Base-by-base conservation (phyloP, 306 rosid species). In the Cotoneaster glaucophyllus region DNA sequence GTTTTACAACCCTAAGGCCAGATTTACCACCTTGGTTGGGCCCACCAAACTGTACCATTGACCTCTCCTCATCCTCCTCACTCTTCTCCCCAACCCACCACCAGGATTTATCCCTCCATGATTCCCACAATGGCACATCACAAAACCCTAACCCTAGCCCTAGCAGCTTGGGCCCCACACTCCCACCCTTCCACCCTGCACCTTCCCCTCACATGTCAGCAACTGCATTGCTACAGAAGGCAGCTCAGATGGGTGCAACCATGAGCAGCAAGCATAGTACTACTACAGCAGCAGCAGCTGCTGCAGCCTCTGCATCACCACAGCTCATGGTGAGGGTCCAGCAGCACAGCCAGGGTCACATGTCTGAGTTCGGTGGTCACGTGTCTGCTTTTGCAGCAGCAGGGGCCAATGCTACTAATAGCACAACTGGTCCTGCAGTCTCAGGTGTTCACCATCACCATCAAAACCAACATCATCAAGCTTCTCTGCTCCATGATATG, bases 201-300 rank as follows among this genome's bases (percentile, higher is more conserved):
- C 74, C 89, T 22, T 86, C 93, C n/a, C 84, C 97, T 3, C 92
- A 90, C 83, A 89, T 96, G 93, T 92, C 99, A 74, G 99, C 99
- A 81, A 92, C 98, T 64, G 99, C 98, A 56, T 83, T 96, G 86
- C 90, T 96, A 17, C 99, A 96, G 86, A 96, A 90, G 82, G 98
- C 99, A 77, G 94, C 99, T 67, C 93, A 92, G 75, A 90, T 95
- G 91, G 99, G 99, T 70, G 88, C 97, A 69, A 90, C 97, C 65
- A 86, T 85, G 82, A 86, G 89, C 84, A 26, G 63, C 78, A 69
- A 28, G 59, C 58, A 18, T 43, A 50, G 71, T 37, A 21, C 53
- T 39, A 4, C 14, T 56, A 21, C 62, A 4, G 15, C 64, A 9
- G 32, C 64, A 24, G 12, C n/a, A 21, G 34, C 56, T 3, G 25